Evolutionary conservation across 2,329 filamentous ascomycete genomes (phyloP), one percentile per base, ranked within the genome.

Genomic region (Penicillium sp.): DNA sequence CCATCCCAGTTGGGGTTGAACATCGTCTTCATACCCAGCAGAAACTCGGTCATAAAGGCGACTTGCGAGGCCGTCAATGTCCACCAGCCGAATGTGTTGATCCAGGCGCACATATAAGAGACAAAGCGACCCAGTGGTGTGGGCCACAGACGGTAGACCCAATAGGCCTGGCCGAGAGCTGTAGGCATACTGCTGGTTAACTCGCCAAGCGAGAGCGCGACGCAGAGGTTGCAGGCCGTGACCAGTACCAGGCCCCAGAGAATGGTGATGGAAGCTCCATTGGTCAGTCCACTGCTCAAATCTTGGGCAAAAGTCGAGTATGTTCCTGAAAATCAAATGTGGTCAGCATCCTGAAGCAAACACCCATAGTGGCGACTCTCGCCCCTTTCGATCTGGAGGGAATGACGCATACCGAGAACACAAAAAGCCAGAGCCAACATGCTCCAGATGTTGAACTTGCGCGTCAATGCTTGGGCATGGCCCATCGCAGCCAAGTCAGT

Each of bases 31-130:
- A 84, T 80, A n/a, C 78, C 76, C 5, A 84, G 69, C 49, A 83
- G 69, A 43, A 84, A 82, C 57, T 82, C 74, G 3, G 79, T 78
- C 80, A 84, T 83, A 60, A 84, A 84, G 10, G 80, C 81, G 20
- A 79, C 74, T 52, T 82, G 78, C 1, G 79, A 83, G 0, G 81
- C 82, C 0, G 78, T 79, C 51, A 84, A 65, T 0, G 80, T 78
- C 75, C 80, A 82, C 82, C 82, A 84, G 10, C 81, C 82, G 51
- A 83, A 83, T 0, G 77, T 82, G 64, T 84, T 84, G 60, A 84
- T 81, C 80, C 80, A 84, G 2, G 81, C 82, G 56, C 80, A 82
- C 67, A 84, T 74, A 59, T 84, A 84, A 1, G 79, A 81, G 3
- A 67, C 60, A 53, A 83, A 80, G 1, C 81, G 75, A 1, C 80